Conservation (phyloP, 2,329 filamentous ascomycete species). For the Emericellopsis atlantica region DNA sequence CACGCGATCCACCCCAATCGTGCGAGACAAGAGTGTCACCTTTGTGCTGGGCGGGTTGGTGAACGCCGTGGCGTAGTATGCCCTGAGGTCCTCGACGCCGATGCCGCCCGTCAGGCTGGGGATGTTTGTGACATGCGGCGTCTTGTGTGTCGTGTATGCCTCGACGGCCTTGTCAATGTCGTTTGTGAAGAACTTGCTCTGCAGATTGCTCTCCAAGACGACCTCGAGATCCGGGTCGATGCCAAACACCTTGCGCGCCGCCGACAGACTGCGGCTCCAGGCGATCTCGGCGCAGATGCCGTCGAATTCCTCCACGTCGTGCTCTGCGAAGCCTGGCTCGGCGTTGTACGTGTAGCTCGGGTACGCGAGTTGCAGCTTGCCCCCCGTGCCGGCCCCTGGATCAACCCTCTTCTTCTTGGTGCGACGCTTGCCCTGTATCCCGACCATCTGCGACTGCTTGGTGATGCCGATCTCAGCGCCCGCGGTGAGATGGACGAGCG, state of each 20-base stretch:
- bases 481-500: slow-evolving; percentile 25
- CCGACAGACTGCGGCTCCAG: slow-evolving; percentile 51
- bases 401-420: slow-evolving; percentile 18
- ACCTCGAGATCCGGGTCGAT: slow-evolving; percentile 50
- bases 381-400: slow-evolving; percentile 22
- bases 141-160: slow-evolving; percentile 44
- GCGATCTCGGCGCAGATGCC: slow-evolving; percentile 51
- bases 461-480: slow-evolving; percentile 26
- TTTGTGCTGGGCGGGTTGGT: slow-evolving; percentile 46
- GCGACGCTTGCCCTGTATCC: slow-evolving; percentile 29
- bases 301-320: slow-evolving; percentile 56
- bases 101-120: slow-evolving; percentile 54
- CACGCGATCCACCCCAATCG: slow-evolving; percentile 50
- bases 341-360: slow-evolving; percentile 28
- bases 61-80: slow-evolving; percentile 56
- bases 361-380: slow-evolving; percentile 20
- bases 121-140: slow-evolving; percentile 57
- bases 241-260: slow-evolving; percentile 50
- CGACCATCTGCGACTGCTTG: slow-evolving; percentile 27
- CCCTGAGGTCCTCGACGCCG: slow-evolving; percentile 41
- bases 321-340: slow-evolving; percentile 58
- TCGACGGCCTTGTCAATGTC: slow-evolving; percentile 48
- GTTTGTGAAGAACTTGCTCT: slow-evolving; percentile 42
- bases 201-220: slow-evolving; percentile 53
- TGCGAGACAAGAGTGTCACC: slow-evolving; percentile 51